A percentile compares a stretch with the other conserved stretches of the same genome.
phyloP scores from a whole-genome alignment of 2,329 filamentous ascomycete genomes.

The Aspergillus unguis region DNA sequence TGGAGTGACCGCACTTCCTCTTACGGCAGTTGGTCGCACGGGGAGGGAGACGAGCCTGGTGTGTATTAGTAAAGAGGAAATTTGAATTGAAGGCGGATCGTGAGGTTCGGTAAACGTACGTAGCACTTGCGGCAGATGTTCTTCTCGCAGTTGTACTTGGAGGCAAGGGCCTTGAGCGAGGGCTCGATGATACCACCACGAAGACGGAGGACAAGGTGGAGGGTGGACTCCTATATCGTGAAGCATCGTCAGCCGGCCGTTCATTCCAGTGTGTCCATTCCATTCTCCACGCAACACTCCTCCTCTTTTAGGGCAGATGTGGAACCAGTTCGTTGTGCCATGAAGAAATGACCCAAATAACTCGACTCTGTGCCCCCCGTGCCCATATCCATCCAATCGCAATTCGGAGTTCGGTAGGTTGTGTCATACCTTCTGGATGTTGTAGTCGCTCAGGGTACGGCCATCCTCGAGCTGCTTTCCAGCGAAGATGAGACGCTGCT shows the following conservation, averaged over 20 bases:
- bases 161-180: conserved; percentile 94
- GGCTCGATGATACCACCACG: conserved; percentile 99
- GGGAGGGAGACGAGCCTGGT: conserved; percentile 76
- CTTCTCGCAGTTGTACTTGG: conserved; percentile 99
- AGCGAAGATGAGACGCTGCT: conserved; percentile 98
- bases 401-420: background rate
- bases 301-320: no score
- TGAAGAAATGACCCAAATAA: no score
- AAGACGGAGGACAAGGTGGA: conserved; percentile 97
- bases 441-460: conserved; percentile 95
- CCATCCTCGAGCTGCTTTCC: conserved; percentile 99
- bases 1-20: conserved; percentile 99
- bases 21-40: conserved; percentile 99
- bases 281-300: background rate
- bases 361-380: no score
- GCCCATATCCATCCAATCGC: no score
- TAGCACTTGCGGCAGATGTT: conserved; percentile 99
- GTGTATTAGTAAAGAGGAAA: background rate
- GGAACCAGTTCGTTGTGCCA: no score
- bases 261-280: background rate
- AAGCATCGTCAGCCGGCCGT: conserved; percentile 31
- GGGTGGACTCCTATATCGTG: conserved; percentile 77
- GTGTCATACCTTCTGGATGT: conserved; percentile 89
- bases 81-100: background rate
- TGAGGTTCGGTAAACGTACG: conserved; percentile 57